phyloP scores from a whole-genome alignment of 352 stramenopile genomes.

The Phytophthora aleatoria region DNA sequence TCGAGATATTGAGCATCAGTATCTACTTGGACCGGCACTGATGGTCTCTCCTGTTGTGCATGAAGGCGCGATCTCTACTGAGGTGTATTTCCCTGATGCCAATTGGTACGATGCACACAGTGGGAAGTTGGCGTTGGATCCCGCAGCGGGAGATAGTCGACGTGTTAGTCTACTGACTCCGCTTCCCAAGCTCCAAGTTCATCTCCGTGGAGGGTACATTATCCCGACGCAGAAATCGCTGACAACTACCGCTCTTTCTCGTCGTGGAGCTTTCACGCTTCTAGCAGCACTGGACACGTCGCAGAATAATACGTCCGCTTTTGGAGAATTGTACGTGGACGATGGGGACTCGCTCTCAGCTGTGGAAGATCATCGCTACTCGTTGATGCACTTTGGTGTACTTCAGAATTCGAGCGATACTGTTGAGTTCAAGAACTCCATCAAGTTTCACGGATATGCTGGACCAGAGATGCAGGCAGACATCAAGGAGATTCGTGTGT shows the following conservation, averaged over 20 bases:
- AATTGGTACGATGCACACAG: slow-evolving; percentile 72
- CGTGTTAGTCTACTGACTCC: slow-evolving; percentile 57
- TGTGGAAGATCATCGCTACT: slow-evolving; percentile 61
- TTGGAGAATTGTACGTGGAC: slow-evolving; percentile 77
- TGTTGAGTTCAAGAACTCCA: slow-evolving; percentile 47
- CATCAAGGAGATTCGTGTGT: slow-evolving; percentile 57
- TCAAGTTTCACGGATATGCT: slow-evolving; percentile 53
- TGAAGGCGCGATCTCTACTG: slow-evolving; percentile 54
- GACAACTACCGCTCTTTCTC: slow-evolving; percentile 62
- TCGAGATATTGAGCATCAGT: slow-evolving; percentile 64
- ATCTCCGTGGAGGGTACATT: slow-evolving; percentile 69
- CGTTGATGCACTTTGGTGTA: slow-evolving; percentile 49
- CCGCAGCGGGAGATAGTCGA: slow-evolving; percentile 10
- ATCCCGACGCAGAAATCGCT: slow-evolving; percentile 62
- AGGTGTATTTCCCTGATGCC: slow-evolving; percentile 72
- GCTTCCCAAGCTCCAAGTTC: slow-evolving; percentile 59
- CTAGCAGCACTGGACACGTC: slow-evolving; percentile 50
- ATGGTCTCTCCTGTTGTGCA: slow-evolving; percentile 84
- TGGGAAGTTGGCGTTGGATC: slow-evolving; percentile 40
- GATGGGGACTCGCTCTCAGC: slow-evolving; percentile 73
- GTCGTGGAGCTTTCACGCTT: slow-evolving; percentile 57
- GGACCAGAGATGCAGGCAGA: slow-evolving; percentile 72
- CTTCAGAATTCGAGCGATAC: slow-evolving; percentile 40
- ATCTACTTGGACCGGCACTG: slow-evolving; percentile 68
- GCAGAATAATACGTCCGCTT: slow-evolving; percentile 26